A percentile compares a stretch with the other conserved stretches of the same genome.
Conservation (phyloP, 176 grass and related monocot genomes). For the Saccharum spontaneum region DNA sequence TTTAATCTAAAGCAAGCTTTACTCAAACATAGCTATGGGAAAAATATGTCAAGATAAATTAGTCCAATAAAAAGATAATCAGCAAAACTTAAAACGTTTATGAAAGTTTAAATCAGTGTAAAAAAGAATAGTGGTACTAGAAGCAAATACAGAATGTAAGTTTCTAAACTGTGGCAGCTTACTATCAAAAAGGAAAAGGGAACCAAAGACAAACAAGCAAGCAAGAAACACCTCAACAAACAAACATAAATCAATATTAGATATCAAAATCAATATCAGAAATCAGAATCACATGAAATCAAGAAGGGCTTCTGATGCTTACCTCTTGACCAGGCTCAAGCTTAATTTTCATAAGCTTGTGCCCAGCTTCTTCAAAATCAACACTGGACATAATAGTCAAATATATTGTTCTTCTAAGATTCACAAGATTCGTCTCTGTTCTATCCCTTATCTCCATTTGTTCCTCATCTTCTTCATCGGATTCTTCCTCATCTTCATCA, state of each 20-base stretch:
- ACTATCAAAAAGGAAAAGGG: slow-evolving; percentile 7
- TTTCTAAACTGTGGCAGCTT: neutral
- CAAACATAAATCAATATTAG: neutral
- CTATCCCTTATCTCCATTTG: slow-evolving; percentile 88
- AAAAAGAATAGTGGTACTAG: neutral
- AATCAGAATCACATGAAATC: neutral
- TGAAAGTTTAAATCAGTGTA: neutral
- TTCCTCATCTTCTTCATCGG: slow-evolving; percentile 81
- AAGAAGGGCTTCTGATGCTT: slow-evolving; percentile 13
- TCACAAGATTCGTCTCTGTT: slow-evolving; percentile 91
- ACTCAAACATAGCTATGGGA: neutral
- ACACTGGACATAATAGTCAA: slow-evolving; percentile 98
- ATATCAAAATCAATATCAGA: neutral
- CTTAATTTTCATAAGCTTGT: slow-evolving; percentile 97
- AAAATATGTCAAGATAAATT: neutral
- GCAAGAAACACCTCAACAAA: neutral
- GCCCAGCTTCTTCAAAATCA: slow-evolving; percentile 99
- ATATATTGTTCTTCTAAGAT: slow-evolving; percentile 94
- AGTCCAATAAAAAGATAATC: neutral
- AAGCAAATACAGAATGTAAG: neutral
- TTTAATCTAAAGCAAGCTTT: neutral
- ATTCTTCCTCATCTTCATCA: slow-evolving; percentile 68
- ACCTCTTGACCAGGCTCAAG: slow-evolving; percentile 99
- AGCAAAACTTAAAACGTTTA: neutral
- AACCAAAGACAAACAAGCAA: slow-evolving; percentile 14